phyloP scores from a whole-genome alignment of 495 filamentous ascomycete genomes.

The Aspergillus steynii region DNA sequence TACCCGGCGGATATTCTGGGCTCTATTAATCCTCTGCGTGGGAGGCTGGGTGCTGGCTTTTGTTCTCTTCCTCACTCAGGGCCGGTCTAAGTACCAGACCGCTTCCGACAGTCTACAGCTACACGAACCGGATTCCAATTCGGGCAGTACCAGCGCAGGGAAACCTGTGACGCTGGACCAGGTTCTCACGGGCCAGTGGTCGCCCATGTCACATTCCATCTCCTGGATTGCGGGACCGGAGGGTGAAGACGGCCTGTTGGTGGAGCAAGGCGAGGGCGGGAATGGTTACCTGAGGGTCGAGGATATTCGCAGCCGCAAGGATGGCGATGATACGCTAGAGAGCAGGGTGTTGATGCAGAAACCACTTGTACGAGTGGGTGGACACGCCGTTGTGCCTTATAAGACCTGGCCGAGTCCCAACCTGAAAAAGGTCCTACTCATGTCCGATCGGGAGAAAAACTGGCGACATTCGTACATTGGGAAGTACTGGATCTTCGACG shows the following conservation, averaged over 20 bases:
- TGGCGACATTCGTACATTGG: slow-evolving; percentile 89
- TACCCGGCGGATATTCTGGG: slow-evolving; percentile 65
- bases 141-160: slow-evolving; percentile 63
- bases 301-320: slow-evolving; percentile 67
- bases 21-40: slow-evolving; percentile 64
- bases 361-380: slow-evolving; percentile 57
- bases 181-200: slow-evolving; percentile 73
- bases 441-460: slow-evolving; percentile 67
- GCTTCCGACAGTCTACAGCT: slow-evolving; percentile 24
- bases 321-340: slow-evolving; percentile 43
- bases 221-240: slow-evolving; percentile 85
- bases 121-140: slow-evolving; percentile 64
- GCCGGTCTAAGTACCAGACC: slow-evolving; percentile 24
- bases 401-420: slow-evolving; percentile 77
- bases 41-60: slow-evolving; percentile 81
- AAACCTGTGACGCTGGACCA: slow-evolving; percentile 82
- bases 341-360: slow-evolving; percentile 74
- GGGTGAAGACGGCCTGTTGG: slow-evolving; percentile 82
- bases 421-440: slow-evolving; percentile 78
- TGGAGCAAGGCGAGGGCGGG: slow-evolving; percentile 61
- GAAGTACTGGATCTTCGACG: slow-evolving; percentile 92
- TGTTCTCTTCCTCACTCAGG: slow-evolving; percentile 67
- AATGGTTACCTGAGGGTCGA: slow-evolving; percentile 83
- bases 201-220: slow-evolving; percentile 65
- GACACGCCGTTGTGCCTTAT: slow-evolving; percentile 48